Base-by-base conservation (phyloP, 2,329 filamentous ascomycete genomes). In the Pseudogymnoascus destructans region DNA sequence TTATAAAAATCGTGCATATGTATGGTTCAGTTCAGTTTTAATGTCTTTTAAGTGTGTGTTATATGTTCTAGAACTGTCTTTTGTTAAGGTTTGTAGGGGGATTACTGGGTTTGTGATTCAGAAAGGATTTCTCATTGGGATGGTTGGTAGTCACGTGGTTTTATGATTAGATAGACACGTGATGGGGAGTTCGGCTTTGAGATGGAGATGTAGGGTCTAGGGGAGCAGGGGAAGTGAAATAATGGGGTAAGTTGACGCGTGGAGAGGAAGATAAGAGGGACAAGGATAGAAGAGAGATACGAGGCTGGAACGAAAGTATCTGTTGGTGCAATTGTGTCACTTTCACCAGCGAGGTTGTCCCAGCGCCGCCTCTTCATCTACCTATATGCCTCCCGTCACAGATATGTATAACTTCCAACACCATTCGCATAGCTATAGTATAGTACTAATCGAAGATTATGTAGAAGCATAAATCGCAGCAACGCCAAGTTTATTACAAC, bases 401-500 rank as follows among this genome's bases (percentile, higher is more conserved):
- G 2, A 49, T 9, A 27, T 27, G 6, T 27, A 49, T n/a, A 27
- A 49, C 42, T 27, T 19, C 11, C 21, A 15, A 23, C 42, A 25
- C 13, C 23, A 49, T 15, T 5, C 42, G 23, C 21, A 27, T 40
- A 40, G 21, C 42, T 49, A 49, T 5, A 49, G 10, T 49, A 49
- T 9, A 46, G 3, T 46, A n/a, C 23, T 10, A 49, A 15, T 15
- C 42, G 17, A 49, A 49, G 42, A 27, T 15, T 27, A 49, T 49
- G 13, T 25, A 49, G 21, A 49, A 23, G 42, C 42, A 49, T 49
- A 49, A 49, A 49, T 49, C 42, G 23, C 42, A 49, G 42, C 42
- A 15, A 59, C 25, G 23, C 57, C 30, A 25, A 33, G 32, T 57
- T 52, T 27, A 40, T 63, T 59, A 65, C 19, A 69, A 60, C 13